Evolutionary conservation across 129 eudicot genomes (phyloP), one percentile per base, ranked within the genome.

Genomic region (Chrysanthemum makinoi): DNA sequence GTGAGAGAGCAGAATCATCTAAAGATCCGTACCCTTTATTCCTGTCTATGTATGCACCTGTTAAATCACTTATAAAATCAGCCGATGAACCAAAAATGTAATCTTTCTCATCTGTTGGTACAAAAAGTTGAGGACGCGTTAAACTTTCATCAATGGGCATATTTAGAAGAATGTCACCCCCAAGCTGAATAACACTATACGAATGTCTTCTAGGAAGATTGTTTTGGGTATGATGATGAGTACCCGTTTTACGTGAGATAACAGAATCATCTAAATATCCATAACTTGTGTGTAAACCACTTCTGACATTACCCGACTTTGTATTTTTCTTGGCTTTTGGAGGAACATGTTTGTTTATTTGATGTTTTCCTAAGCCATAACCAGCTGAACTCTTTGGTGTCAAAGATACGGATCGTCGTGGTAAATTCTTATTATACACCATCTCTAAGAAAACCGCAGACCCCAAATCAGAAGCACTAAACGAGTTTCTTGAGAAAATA

Each of bases 341-440:
- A 74, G 78, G 76, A 77, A 54, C 83, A 43, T 30, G 17, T 43
- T 83, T 74, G 24, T 50, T 73, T 77, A 76, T 59, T 11, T 87
- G 70, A 75, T 48, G 73, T 54, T 79, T 90, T 65, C 71, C 79
- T 2, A 81, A 58, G 68, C 69, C 76, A 13, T 68, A 66, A 72
- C 69, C 35, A 15, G 59, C 3, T 50, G 55, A 43, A 80, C 11
- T 69, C 70, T 75, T 78, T 8, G 81, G 80, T 52, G 77, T 75
- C 69, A 70, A 60, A 68, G 74, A 55, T 59, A 66, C 77, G 15
- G 75, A 74, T 46, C 69, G 84, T 24, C 68, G 73, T 18, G 69
- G 65, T 62, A 81, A 73, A 57, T 62, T 66, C 17, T 50, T 49
- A 20, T 81, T 73, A n/a, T 65, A 70, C 73, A 75, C 79, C 81